These are phyloP conservation scores for Pueraria montana DNA, from an alignment of 306 rosid genomes.

Conservation along the genomic window DNA sequence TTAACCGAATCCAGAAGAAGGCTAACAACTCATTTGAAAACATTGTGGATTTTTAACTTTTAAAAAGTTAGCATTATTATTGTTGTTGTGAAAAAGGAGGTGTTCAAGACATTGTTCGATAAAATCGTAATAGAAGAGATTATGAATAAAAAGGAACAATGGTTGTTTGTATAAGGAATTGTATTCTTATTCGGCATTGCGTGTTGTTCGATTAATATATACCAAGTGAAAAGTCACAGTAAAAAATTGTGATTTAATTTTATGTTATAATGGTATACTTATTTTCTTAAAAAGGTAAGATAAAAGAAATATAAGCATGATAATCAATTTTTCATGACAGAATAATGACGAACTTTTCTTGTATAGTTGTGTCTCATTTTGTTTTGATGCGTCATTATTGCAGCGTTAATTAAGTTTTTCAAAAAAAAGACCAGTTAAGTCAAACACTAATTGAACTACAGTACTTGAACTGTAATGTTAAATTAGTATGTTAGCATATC, in stretches of 20 bases:
- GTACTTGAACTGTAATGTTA: neutral
- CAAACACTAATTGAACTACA: neutral
- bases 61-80: neutral
- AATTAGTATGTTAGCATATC: no score
- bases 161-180: neutral
- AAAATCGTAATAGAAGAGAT: neutral
- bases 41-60: neutral
- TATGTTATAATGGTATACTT: neutral
- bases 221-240: neutral
- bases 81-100: neutral
- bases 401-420: neutral
- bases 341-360: neutral
- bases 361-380: neutral
- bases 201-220: no score
- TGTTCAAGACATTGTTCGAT: neutral
- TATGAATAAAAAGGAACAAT: neutral
- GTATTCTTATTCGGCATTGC: no score
- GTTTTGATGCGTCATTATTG: neutral
- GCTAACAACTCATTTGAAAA: slow-evolving; percentile 27
- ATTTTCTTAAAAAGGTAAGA: neutral
- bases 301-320: neutral
- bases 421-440: neutral
- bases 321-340: neutral
- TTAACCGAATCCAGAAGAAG: slow-evolving; percentile 40
- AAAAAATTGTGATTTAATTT: no score